Percentiles rank a stretch among this genome's conserved stretches.
Evolutionary conservation across 2,329 filamentous ascomycete species (phyloP).

Genomic region (Phyllosticta ampelicida): DNA sequence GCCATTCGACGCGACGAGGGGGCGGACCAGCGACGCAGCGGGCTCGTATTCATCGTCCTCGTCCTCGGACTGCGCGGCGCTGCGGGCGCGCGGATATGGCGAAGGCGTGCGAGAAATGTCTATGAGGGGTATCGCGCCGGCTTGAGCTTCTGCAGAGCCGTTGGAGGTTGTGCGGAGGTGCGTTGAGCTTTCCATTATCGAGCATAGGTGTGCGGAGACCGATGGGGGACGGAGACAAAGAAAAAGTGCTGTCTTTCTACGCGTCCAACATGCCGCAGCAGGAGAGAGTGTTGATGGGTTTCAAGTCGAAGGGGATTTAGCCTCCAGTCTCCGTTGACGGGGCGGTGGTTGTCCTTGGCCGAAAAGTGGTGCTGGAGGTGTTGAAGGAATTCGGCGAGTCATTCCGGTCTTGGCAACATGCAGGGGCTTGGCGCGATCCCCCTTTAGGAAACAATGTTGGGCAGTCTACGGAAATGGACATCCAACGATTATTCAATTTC

Average conservation of each 20-base stretch:
- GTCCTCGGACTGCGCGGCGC: constrained; percentile 38
- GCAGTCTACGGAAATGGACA: not conserved
- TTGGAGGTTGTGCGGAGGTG: constrained; percentile 26
- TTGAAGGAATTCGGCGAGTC: not conserved
- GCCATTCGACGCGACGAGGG: constrained; percentile 26
- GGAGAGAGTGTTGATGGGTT: not conserved
- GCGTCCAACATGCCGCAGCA: not conserved
- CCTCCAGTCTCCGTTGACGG: not conserved
- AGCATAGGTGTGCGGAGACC: not conserved
- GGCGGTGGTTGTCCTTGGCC: not conserved
- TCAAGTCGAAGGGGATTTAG: not conserved
- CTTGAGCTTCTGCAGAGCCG: constrained; percentile 29
- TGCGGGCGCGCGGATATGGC: constrained; percentile 33
- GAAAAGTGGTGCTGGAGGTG: not conserved
- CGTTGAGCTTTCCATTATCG: constrained; percentile 15
- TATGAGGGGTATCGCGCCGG: constrained; percentile 32
- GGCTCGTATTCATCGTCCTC: constrained; percentile 28
- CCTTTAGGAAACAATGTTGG: not conserved
- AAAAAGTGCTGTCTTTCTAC: not conserved
- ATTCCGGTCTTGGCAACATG: not conserved
- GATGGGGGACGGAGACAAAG: not conserved
- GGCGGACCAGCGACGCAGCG: constrained; percentile 25
- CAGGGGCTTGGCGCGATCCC: not conserved
- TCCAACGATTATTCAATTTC: not conserved
- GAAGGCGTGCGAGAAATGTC: constrained; percentile 35